A percentile compares a stretch with the other conserved stretches of the same genome.
Conservation (phyloP, 352 stramenopile genomes). For the Globisporangium irregulare region DNA sequence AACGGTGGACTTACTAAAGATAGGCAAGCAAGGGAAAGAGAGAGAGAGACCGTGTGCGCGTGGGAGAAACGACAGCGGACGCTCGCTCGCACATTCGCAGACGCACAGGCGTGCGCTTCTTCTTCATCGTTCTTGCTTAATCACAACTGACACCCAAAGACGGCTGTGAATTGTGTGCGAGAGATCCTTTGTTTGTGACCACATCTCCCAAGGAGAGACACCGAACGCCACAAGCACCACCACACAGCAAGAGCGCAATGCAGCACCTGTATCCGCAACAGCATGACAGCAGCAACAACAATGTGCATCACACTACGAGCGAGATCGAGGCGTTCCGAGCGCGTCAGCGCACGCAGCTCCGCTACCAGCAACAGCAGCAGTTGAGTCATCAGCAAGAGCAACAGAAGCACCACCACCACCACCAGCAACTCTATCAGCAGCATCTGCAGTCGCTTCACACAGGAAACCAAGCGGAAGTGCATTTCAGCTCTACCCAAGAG, state of each 20-base stretch:
- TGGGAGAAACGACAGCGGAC: not conserved
- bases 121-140: not conserved
- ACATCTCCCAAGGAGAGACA: not conserved
- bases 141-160: not conserved
- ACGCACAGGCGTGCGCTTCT: not conserved
- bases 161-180: not conserved
- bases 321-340: constrained; percentile 47
- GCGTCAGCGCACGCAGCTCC: constrained; percentile 32
- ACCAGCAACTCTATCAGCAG: constrained; percentile 6
- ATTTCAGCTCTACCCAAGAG: not conserved
- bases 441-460: constrained; percentile 17
- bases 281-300: constrained; percentile 1
- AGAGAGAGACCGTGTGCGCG: not conserved
- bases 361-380: constrained; percentile 15
- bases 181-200: not conserved
- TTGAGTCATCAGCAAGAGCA: constrained; percentile 13
- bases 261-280: not conserved
- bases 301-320: not conserved
- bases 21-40: not conserved
- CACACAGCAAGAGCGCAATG: constrained; percentile 1
- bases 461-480: constrained; percentile 8
- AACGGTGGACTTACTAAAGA: constrained; percentile 7
- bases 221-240: not conserved
- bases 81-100: constrained; percentile 1
- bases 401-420: constrained; percentile 15